Percentiles rank a stretch among this genome's conserved stretches.
Conservation (phyloP, 371 early-diverging fungal species). For the Sporodiniella umbellata region DNA sequence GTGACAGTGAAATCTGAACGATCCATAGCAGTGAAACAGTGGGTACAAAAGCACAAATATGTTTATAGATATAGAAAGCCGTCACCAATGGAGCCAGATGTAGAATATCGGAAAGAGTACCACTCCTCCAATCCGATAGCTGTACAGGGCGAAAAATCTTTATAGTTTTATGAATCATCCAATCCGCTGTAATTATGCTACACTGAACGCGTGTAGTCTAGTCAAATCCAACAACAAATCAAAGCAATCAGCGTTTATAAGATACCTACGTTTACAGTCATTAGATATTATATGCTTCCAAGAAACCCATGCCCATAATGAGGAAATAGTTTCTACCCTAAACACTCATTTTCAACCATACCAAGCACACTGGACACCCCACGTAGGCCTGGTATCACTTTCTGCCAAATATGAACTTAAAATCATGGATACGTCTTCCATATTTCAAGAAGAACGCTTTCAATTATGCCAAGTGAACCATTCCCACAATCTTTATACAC, state of each 20-base stretch:
- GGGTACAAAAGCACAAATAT: no score
- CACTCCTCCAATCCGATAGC: no score
- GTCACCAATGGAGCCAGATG: no score
- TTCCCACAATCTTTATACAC: constrained; percentile 3
- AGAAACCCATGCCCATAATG: constrained; percentile 1
- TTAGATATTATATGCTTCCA: constrained; percentile 1
- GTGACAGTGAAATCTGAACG: no score
- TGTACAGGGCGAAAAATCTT: no score
- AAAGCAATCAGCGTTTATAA: constrained; percentile 1
- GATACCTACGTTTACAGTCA: neutral
- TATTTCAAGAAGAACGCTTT: neutral
- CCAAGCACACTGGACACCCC: neutral
- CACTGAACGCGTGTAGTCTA: constrained; percentile 10
- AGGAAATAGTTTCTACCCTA: neutral
- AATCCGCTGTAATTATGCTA: no score
- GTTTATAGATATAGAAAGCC: no score
- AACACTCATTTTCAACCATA: neutral
- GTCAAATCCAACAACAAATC: neutral
- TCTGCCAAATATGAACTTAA: neutral
- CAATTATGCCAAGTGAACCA: constrained; percentile 2
- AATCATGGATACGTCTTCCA: neutral
- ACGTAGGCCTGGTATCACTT: neutral
- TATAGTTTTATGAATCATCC: no score
- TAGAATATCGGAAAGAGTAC: no score
- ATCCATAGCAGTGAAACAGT: no score